Conservation (phyloP, 805 yeast species). For the Cyberlindnera amylophila region DNA sequence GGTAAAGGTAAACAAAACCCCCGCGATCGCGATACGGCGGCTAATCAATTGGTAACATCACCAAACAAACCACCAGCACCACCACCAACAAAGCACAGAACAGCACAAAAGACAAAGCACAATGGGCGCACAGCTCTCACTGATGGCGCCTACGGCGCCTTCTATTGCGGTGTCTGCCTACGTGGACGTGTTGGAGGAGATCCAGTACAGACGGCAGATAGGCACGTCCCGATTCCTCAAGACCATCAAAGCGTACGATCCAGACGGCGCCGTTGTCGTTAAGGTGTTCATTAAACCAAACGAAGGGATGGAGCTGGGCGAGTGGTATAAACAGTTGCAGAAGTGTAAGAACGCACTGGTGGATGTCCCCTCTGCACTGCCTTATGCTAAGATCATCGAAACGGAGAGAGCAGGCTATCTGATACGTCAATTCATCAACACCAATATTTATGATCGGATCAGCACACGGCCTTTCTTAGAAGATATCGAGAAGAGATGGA, state of each 20-base stretch:
- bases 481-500: constrained; percentile 76
- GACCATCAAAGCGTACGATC: constrained; percentile 76
- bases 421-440: constrained; percentile 74
- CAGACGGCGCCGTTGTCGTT: constrained; percentile 67
- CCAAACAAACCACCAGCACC: too few species aligned
- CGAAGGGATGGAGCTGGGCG: constrained; percentile 25
- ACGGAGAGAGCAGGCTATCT: constrained; percentile 91
- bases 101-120: background rate
- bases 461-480: constrained; percentile 86
- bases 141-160: constrained; percentile 85
- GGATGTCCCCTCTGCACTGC: constrained; percentile 58
- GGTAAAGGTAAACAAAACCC: too few species aligned
- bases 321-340: constrained; percentile 25
- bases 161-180: constrained; percentile 90
- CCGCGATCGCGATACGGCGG: too few species aligned
- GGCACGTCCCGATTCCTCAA: constrained; percentile 83
- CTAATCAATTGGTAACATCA: too few species aligned
- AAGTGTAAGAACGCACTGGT: constrained; percentile 38
- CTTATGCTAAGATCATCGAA: constrained; percentile 72
- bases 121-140: constrained; percentile 88
- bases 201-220: constrained; percentile 71
- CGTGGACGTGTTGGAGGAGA: constrained; percentile 69
- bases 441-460: constrained; percentile 82
- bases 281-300: constrained; percentile 80
- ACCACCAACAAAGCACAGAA: too few species aligned